Evolutionary conservation across 495 filamentous ascomycete species (phyloP).

Genomic region (Neurospora sp.): DNA sequence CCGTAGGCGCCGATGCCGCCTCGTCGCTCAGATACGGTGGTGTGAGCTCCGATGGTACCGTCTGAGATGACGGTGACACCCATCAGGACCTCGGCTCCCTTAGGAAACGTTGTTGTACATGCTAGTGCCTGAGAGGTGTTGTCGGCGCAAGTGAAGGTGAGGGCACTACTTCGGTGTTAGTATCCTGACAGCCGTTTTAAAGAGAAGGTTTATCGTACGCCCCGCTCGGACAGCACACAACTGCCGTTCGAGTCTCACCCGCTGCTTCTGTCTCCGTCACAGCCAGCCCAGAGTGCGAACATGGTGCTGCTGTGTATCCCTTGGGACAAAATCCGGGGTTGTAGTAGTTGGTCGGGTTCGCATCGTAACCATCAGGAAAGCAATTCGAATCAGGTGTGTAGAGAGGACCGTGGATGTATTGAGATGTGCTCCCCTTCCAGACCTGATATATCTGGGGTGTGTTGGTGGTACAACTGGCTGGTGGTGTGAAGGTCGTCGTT

Average conservation of each 20-base stretch:
- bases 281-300: constrained; percentile 8
- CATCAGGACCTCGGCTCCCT: constrained; percentile 5
- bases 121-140: constrained; percentile 4
- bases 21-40: constrained; percentile 4
- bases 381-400: constrained; percentile 14
- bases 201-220: constrained; percentile 9
- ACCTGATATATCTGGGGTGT: constrained; percentile 18
- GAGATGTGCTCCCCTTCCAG: constrained; percentile 5
- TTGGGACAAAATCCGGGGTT: constrained; percentile 21
- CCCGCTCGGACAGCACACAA: constrained; percentile 19
- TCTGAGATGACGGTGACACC: constrained; percentile 11
- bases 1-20: constrained; percentile 17
- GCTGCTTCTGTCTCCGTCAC: background rate
- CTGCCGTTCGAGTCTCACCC: constrained; percentile 14
- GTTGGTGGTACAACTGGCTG: constrained; percentile 17
- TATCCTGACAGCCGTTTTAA: background rate
- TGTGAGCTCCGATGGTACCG: constrained; percentile 6
- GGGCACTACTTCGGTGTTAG: constrained; percentile 3
- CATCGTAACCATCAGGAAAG: constrained; percentile 20
- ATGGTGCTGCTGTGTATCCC: constrained; percentile 22
- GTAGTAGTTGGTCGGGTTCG: constrained; percentile 22
- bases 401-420: constrained; percentile 20
- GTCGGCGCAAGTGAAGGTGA: constrained; percentile 15
- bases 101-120: constrained; percentile 15
- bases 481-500: constrained; percentile 21